phyloP scores from a whole-genome alignment of 2,329 filamentous ascomycete species.

The Didymella lethalis region DNA sequence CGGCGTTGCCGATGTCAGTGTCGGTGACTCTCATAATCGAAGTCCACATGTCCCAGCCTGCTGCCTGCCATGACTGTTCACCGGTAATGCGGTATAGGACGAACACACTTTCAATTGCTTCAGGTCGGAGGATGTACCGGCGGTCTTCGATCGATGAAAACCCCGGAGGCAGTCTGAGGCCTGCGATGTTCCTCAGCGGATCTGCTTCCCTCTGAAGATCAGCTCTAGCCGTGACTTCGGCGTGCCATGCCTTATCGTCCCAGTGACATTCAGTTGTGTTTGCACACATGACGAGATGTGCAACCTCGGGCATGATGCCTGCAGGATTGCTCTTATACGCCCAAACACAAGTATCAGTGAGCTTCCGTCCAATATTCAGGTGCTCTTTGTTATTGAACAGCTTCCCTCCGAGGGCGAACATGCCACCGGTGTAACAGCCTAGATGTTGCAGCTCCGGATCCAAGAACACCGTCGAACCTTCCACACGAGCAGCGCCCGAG shows the following conservation, averaged over 20 bases:
- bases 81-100: constrained; percentile 68
- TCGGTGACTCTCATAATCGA: constrained; percentile 54
- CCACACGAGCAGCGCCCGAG: constrained; percentile 54
- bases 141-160: constrained; percentile 55
- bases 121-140: constrained; percentile 60
- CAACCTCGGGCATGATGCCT: constrained; percentile 69
- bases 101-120: constrained; percentile 69
- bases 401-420: constrained; percentile 67
- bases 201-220: constrained; percentile 39
- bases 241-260: constrained; percentile 62
- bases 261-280: constrained; percentile 57
- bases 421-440: constrained; percentile 67
- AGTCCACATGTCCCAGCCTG: constrained; percentile 61
- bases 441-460: constrained; percentile 65
- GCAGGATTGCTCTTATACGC: constrained; percentile 64
- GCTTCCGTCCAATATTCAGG: constrained; percentile 63
- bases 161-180: constrained; percentile 53
- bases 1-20: constrained; percentile 57
- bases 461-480: constrained; percentile 43
- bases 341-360: constrained; percentile 70
- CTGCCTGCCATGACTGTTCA: constrained; percentile 56
- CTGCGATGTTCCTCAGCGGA: constrained; percentile 48
- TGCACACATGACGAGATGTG: constrained; percentile 61
- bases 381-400: constrained; percentile 64
- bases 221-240: constrained; percentile 45